Conservation (phyloP, 2,329 filamentous ascomycete species). For the Colletotrichum salicis region DNA sequence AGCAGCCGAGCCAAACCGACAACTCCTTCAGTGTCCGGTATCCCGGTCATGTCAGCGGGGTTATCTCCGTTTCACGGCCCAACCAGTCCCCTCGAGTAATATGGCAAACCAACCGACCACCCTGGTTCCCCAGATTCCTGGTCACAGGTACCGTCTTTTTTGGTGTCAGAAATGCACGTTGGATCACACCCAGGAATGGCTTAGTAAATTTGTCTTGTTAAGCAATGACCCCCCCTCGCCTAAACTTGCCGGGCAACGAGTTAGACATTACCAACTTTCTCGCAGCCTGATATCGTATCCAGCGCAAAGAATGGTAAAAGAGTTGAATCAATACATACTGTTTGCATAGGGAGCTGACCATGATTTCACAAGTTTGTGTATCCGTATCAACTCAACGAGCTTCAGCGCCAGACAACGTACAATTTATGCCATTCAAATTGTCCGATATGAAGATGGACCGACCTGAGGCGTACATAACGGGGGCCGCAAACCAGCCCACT, state of each 20-base stretch:
- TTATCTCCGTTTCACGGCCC: constrained; percentile 10
- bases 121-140: constrained; percentile 28
- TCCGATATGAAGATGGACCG: neutral
- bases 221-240: neutral
- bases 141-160: constrained; percentile 8
- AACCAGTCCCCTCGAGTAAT: neutral
- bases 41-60: constrained; percentile 16
- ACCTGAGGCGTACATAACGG: neutral
- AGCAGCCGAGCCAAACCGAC: constrained; percentile 22
- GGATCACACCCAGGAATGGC: neutral
- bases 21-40: constrained; percentile 1
- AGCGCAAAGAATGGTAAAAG: neutral
- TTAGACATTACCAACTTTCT: neutral
- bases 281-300: neutral
- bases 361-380: neutral
- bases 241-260: neutral
- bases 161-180: constrained; percentile 6
- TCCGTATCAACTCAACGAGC: no score
- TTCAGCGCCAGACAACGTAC: neutral
- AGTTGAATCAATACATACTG: neutral
- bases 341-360: neutral
- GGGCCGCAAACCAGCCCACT: neutral
- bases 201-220: neutral
- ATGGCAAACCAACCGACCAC: neutral
- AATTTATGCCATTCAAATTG: neutral